Conservation (phyloP, 805 yeast species). For the Yueomyces sp. region DNA sequence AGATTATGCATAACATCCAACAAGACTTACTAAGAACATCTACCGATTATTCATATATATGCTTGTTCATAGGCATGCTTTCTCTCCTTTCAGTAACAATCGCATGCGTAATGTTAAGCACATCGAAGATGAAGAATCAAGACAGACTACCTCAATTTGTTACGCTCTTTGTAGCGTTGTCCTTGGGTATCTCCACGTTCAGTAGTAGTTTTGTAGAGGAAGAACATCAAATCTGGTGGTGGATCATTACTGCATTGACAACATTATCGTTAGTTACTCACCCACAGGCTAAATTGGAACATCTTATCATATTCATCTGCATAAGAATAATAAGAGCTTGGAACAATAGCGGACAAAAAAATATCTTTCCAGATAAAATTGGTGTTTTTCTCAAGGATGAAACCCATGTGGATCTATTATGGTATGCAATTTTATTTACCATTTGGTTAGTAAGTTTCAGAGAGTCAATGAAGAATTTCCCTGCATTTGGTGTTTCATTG, state of each 20-base stretch:
- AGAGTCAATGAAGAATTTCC: conserved; percentile 10
- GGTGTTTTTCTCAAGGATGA: conserved; percentile 27
- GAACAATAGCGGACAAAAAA: conserved; percentile 87
- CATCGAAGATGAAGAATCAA: no score
- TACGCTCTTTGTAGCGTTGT: background rate
- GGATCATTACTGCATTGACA: conserved; percentile 34
- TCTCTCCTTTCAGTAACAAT: conserved; percentile 10
- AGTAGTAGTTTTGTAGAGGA: conserved; percentile 90
- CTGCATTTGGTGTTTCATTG: conserved; percentile 34
- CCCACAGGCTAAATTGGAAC: conserved; percentile 2
- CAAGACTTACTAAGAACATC: conserved; percentile 41
- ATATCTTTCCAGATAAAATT: conserved; percentile 36
- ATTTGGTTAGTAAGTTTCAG: conserved; percentile 17
- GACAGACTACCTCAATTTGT: no score
- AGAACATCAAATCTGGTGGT: conserved; percentile 96
- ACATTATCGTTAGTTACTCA: conserved; percentile 2
- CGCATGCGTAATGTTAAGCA: background rate
- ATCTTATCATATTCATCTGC: conserved; percentile 16
- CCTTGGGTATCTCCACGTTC: conserved; percentile 46
- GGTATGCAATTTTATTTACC: conserved; percentile 37
- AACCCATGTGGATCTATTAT: conserved; percentile 24
- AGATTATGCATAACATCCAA: conserved; percentile 33
- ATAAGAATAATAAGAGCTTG: conserved; percentile 62
- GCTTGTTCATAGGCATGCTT: conserved; percentile 26
- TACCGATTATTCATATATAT: conserved; percentile 53